Evolutionary conservation across 495 filamentous ascomycete genomes (phyloP), one percentile per base, ranked within the genome.

Genomic region (Aspergillus baeticus): DNA sequence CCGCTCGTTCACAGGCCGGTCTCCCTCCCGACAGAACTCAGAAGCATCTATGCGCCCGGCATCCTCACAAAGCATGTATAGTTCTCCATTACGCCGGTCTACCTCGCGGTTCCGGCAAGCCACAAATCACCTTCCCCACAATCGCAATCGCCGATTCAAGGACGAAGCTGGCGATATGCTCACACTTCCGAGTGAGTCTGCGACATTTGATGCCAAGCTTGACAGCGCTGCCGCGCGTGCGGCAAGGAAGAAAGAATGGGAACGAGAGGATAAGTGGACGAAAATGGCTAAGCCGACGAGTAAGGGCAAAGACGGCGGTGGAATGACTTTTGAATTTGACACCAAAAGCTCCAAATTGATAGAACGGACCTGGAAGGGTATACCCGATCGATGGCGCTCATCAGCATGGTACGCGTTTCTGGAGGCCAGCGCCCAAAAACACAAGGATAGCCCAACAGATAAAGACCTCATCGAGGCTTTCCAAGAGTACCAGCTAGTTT

Each of bases 331-430:
- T 66, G 88, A 91, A 26, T 98, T 98, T 66, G 91, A 96, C 69
- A 84, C 82, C 13, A 83, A 78, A 42, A 89, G 90, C 60, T 80
- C 90, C 11, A 98, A 97, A 67, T 71, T 99, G 14, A 88, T 97
- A 43, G 86, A 91, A 52, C 83, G 94, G 26, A 91, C 90, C 2
- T 99, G 94, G 94, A 99, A 99, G 73, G 94, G 94, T 33, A 96
- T 99, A 56, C 94, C 94, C 2, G 94, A 99, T 71, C 85, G 91
- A 58, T 99, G 94, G 94, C 85, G 94, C 20, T 81, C 88, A 23
- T 89, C 90, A 5, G 94, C 95, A 10, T 99, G 94, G 94, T 90
- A 91, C 69, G 87, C 92, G 6, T 99, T 99, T 70, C 80, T 99
- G 6, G 81, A 85, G n/a, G 70, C 87, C 10, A 93, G 89, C 65